These are phyloP conservation scores for Podila horticola DNA, from an alignment of 192 early-diverging fungal genomes.

Conservation along the genomic window DNA sequence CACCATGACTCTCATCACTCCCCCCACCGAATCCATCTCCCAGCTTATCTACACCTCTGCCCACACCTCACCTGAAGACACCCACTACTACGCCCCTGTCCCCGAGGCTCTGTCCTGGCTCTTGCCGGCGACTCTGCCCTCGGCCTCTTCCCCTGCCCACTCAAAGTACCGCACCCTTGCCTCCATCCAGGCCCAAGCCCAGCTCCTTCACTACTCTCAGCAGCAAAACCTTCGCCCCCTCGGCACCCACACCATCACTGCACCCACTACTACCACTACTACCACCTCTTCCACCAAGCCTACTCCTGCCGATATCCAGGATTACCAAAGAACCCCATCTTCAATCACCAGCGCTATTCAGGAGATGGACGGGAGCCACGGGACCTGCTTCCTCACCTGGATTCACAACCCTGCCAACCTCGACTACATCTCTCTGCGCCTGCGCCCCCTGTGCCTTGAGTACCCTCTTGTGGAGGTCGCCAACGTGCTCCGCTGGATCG, in stretches of 20 bases:
- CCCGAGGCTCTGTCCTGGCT: conserved; percentile 50
- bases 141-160: conserved; percentile 1
- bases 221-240: conserved; percentile 3
- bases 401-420: conserved; percentile 52
- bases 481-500: conserved; percentile 53
- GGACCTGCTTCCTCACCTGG: conserved; percentile 48
- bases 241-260: neutral
- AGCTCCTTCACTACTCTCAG: neutral
- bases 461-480: conserved; percentile 46
- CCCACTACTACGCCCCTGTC: conserved; percentile 2
- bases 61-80: conserved; percentile 8
- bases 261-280: neutral
- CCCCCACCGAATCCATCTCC: conserved; percentile 16
- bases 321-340: neutral
- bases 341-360: conserved; percentile 36
- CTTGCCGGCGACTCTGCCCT: conserved; percentile 30
- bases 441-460: conserved; percentile 47
- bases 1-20: conserved; percentile 42
- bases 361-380: conserved; percentile 48
- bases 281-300: conserved; percentile 17
- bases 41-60: conserved; percentile 9
- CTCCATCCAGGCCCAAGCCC: conserved; percentile 26
- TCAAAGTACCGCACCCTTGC: conserved; percentile 49
- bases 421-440: conserved; percentile 50
- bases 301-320: conserved; percentile 20